phyloP scores from a whole-genome alignment of 129 eudicot genomes.

The Erigeron canadensis region DNA sequence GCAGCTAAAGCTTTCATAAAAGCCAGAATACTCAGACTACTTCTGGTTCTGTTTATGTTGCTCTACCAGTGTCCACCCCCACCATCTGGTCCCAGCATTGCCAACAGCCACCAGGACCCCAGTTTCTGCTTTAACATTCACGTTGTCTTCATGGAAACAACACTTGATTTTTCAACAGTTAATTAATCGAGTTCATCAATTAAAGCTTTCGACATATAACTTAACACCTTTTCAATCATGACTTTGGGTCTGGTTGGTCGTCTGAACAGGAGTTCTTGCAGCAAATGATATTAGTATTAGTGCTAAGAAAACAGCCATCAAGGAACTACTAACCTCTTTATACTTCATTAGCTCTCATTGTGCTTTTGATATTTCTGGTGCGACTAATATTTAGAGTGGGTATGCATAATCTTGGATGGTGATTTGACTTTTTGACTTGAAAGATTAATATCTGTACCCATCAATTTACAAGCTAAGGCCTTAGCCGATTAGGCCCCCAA shows the following conservation, averaged over 20 bases:
- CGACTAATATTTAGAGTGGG: slow-evolving; percentile 4
- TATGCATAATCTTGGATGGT: neutral
- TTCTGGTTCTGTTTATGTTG: too few relatives aligned
- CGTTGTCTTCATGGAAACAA: too few relatives aligned
- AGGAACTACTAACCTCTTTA: neutral
- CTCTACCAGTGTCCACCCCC: too few relatives aligned
- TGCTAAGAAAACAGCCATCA: slow-evolving; percentile 11
- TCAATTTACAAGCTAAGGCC: too few relatives aligned
- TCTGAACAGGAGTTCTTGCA: neutral
- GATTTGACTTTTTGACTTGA: neutral
- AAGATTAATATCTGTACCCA: neutral
- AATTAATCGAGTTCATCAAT: too few relatives aligned
- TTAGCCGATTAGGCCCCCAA: too few relatives aligned
- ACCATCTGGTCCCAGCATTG: too few relatives aligned
- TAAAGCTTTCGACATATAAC: neutral
- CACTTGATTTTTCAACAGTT: too few relatives aligned
- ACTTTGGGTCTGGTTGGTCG: neutral
- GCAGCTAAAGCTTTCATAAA: neutral
- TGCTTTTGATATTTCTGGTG: neutral
- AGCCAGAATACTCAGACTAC: too few relatives aligned
- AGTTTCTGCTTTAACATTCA: too few relatives aligned
- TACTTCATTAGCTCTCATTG: neutral
- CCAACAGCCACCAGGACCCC: too few relatives aligned
- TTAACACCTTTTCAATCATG: neutral
- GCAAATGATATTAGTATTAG: slow-evolving; percentile 4